phyloP scores from a whole-genome alignment of 768 basidiomycete species.

The Mycena capillaripes region DNA sequence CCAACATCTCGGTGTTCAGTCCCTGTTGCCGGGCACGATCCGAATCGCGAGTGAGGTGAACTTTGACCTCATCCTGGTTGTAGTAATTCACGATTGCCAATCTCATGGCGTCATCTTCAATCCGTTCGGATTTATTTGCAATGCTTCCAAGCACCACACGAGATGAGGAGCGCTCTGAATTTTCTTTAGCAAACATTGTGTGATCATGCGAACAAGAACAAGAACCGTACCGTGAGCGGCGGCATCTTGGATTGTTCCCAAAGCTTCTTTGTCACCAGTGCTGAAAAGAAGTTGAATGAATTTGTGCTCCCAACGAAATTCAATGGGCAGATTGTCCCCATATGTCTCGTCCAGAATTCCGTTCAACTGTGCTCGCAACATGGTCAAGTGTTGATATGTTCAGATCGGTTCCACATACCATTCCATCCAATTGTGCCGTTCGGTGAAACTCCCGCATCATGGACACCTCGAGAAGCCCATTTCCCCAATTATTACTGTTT shows the following conservation, averaged over 20 bases:
- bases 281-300: slow-evolving; percentile 12
- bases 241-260: slow-evolving; percentile 36
- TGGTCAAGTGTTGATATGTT: not conserved
- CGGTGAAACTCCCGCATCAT: slow-evolving; percentile 46
- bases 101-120: not conserved
- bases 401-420: slow-evolving; percentile 24
- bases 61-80: slow-evolving; percentile 4
- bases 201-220: not conserved
- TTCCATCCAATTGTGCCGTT: slow-evolving; percentile 14
- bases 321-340: not conserved
- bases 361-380: not conserved
- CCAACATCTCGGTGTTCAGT: not conserved
- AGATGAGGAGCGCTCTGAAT: not conserved
- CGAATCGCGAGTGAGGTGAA: slow-evolving; percentile 1
- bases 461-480: slow-evolving; percentile 23
- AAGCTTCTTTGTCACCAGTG: slow-evolving; percentile 5
- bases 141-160: not conserved
- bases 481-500: slow-evolving; percentile 43
- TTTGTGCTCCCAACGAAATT: not conserved
- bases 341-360: not conserved
- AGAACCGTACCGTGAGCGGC: not conserved
- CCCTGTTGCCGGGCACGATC: not conserved
- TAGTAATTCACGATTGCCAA: slow-evolving; percentile 16
- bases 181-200: no score
- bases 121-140: not conserved